Percentiles rank a stretch among this genome's conserved stretches.
phyloP scores from a whole-genome alignment of 768 basidiomycete species.

The Calocybe gangraenosa region DNA sequence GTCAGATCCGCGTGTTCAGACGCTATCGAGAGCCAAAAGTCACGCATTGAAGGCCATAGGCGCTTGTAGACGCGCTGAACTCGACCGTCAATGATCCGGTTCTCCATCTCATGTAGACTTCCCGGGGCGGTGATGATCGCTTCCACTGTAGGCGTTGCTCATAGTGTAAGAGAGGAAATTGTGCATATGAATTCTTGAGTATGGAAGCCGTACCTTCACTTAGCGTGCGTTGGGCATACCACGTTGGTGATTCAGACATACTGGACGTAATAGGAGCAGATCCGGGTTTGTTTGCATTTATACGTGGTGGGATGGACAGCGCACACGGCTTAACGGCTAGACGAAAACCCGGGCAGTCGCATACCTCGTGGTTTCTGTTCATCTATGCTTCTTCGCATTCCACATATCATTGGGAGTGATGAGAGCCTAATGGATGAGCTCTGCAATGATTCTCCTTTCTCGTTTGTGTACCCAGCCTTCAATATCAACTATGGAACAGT shows the following conservation, averaged over 20 bases:
- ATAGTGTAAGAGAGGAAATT: not conserved
- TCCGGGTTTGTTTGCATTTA: not conserved
- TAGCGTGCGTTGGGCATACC: slow-evolving; percentile 13
- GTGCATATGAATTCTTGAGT: too few relatives aligned
- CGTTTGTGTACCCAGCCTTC: too few relatives aligned
- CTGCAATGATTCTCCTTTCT: too few relatives aligned
- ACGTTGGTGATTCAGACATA: slow-evolving; percentile 6
- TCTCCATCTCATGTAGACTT: slow-evolving; percentile 38
- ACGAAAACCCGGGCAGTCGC: too few relatives aligned
- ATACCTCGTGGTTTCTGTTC: too few relatives aligned
- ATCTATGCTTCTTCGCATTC: too few relatives aligned
- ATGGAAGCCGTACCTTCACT: slow-evolving; percentile 7
- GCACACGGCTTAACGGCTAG: too few relatives aligned
- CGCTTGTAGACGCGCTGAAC: slow-evolving; percentile 49
- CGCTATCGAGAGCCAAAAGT: slow-evolving; percentile 40
- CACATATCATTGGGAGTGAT: too few relatives aligned
- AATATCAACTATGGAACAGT: too few relatives aligned
- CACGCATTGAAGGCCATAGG: slow-evolving; percentile 42
- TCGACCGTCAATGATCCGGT: slow-evolving; percentile 37
- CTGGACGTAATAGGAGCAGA: not conserved
- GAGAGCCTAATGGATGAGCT: too few relatives aligned
- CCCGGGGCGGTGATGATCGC: slow-evolving; percentile 35
- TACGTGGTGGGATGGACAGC: too few relatives aligned
- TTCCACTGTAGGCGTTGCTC: slow-evolving; percentile 26
- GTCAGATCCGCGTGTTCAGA: slow-evolving; percentile 32